Percentiles rank a stretch among this genome's conserved stretches.
These are phyloP conservation scores for Cornus florida DNA, from an alignment of 148 eudicot species.

Conservation along the genomic window DNA sequence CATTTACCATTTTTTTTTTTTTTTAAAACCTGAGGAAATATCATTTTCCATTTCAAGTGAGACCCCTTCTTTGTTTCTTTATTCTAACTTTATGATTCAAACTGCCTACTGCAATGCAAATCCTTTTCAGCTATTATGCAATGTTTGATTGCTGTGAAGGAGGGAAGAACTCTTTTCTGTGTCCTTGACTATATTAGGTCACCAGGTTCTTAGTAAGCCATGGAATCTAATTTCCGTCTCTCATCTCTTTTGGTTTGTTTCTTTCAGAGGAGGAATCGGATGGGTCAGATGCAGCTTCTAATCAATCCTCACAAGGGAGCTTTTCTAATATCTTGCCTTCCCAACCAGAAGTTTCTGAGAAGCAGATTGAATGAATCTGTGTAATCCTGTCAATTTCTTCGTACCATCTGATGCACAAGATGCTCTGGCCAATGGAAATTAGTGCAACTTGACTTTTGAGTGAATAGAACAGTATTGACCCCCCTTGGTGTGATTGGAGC, in stretches of 20 bases:
- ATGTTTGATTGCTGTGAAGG: background rate
- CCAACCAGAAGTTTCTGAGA: conserved; percentile 45
- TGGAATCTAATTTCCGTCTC: background rate
- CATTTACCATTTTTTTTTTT: background rate
- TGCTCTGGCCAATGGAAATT: background rate
- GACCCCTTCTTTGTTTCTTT: background rate
- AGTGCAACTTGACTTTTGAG: background rate
- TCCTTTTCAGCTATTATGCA: background rate
- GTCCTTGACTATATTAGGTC: too few species aligned
- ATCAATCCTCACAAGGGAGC: conserved; percentile 49
- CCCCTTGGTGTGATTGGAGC: background rate
- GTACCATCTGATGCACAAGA: background rate
- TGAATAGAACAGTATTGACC: background rate
- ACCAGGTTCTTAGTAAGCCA: too few species aligned
- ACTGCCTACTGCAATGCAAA: background rate
- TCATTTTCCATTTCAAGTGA: background rate
- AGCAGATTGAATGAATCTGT: conserved; percentile 28
- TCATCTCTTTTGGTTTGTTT: background rate
- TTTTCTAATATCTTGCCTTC: conserved; percentile 57
- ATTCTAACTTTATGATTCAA: background rate
- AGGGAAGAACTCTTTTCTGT: background rate
- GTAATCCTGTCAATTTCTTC: background rate
- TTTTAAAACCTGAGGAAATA: too few species aligned
- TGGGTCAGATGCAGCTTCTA: conserved; percentile 48
- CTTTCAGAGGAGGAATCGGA: conserved; percentile 84